phyloP scores from a whole-genome alignment of 768 basidiomycete genomes.

The Naganishia onofrii region DNA sequence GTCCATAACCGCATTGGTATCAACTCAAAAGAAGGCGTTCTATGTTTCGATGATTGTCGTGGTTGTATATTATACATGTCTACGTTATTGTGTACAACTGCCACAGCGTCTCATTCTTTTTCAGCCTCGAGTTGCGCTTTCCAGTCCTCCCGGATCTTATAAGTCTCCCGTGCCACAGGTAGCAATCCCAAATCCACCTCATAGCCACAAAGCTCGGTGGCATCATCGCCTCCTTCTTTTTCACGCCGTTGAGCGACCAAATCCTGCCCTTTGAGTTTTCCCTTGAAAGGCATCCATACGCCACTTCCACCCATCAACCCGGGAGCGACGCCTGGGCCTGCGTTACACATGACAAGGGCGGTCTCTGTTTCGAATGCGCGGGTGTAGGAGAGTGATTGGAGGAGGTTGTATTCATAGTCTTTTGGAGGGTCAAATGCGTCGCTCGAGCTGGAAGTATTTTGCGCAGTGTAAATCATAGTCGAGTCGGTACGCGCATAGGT shows the following conservation, averaged over 20 bases:
- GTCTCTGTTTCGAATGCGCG: slow-evolving; percentile 48
- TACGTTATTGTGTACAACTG: not conserved
- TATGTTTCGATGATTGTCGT: not conserved
- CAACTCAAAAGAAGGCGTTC: not conserved
- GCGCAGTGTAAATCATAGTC: not conserved
- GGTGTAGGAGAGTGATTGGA: slow-evolving; percentile 37
- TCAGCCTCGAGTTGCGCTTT: not conserved
- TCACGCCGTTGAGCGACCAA: not conserved
- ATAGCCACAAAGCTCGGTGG: slow-evolving; percentile 29
- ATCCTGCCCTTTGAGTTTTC: slow-evolving; percentile 29
- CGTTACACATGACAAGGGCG: slow-evolving; percentile 42
- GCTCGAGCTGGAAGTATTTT: slow-evolving; percentile 29
- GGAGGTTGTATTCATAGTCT: slow-evolving; percentile 39
- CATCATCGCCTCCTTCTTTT: slow-evolving; percentile 11
- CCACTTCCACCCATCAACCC: slow-evolving; percentile 47
- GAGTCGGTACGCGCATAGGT: not conserved
- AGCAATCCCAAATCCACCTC: slow-evolving; percentile 43
- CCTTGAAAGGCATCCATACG: slow-evolving; percentile 43
- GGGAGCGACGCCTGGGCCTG: slow-evolving; percentile 35
- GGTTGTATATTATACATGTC: not conserved
- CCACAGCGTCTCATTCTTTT: not conserved
- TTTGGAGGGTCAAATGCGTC: slow-evolving; percentile 34
- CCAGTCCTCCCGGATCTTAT: slow-evolving; percentile 43
- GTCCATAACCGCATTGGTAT: not conserved
- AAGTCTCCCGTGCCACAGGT: slow-evolving; percentile 39